Conservation (phyloP, 345 rosid genomes). For the Eucalyptus erythrocorys region DNA sequence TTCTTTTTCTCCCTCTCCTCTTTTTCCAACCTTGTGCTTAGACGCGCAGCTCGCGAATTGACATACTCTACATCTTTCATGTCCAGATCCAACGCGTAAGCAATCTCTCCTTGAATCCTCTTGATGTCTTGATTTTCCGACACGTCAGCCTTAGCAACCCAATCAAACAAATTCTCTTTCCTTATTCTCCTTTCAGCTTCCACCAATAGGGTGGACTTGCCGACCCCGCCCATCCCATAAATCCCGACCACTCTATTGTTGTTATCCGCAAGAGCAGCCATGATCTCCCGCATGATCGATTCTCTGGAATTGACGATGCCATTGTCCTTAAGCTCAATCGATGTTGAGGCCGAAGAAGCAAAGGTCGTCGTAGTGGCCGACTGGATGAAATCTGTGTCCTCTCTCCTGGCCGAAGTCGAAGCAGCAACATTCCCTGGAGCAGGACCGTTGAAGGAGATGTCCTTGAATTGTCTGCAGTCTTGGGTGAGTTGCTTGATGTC, state of each 20-base stretch:
- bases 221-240: neutral
- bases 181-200: rapidly evolving
- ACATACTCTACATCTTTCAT: rapidly evolving
- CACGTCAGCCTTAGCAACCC: neutral
- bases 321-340: rapidly evolving
- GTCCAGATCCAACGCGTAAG: rapidly evolving
- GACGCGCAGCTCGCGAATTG: rapidly evolving
- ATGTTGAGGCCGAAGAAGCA: rapidly evolving
- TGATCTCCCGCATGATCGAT: rapidly evolving
- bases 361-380: rapidly evolving
- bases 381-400: neutral
- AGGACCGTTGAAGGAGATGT: rapidly evolving
- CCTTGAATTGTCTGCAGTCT: rapidly evolving
- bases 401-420: rapidly evolving
- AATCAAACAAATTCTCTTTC: rapidly evolving
- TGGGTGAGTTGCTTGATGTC: rapidly evolving
- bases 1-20: rapidly evolving
- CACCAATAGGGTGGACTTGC: rapidly evolving
- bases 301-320: rapidly evolving
- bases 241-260: rapidly evolving
- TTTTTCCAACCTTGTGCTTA: rapidly evolving
- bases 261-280: rapidly evolving
- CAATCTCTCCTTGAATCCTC: neutral
- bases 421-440: neutral
- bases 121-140: neutral